phyloP scores from a whole-genome alignment of 2,329 filamentous ascomycete genomes.

The Hysterium pulicare region DNA sequence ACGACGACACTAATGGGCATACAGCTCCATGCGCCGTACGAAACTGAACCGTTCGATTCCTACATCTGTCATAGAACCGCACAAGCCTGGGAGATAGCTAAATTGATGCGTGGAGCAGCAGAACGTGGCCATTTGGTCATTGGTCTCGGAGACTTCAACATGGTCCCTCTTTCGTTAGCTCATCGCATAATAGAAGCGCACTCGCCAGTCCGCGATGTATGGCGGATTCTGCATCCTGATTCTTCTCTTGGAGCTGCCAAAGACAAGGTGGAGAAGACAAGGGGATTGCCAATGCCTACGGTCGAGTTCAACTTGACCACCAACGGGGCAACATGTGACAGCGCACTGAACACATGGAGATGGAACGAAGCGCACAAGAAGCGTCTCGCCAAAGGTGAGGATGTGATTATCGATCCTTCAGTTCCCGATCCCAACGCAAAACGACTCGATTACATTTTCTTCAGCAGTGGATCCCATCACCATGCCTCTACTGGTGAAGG shows the following conservation, averaged over 20 bases:
- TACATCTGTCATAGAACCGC: slow-evolving; percentile 88
- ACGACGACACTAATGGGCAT: slow-evolving; percentile 18
- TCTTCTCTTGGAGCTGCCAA: slow-evolving; percentile 74
- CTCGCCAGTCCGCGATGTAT: slow-evolving; percentile 75
- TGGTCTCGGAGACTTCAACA: slow-evolving; percentile 92
- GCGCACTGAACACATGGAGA: slow-evolving; percentile 85
- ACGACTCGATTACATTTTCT: slow-evolving; percentile 92
- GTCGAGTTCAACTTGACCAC: slow-evolving; percentile 73
- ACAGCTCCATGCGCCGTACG: slow-evolving; percentile 79
- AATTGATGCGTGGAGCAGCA: slow-evolving; percentile 77
- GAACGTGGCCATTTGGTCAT: slow-evolving; percentile 80
- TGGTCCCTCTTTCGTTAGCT: slow-evolving; percentile 81
- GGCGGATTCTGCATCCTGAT: slow-evolving; percentile 79
- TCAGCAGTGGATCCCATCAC: slow-evolving; percentile 39
- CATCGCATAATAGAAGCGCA: slow-evolving; percentile 79
- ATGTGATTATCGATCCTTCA: slow-evolving; percentile 62
- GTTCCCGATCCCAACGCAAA: slow-evolving; percentile 73
- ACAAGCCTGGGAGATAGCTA: slow-evolving; percentile 92
- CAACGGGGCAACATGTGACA: slow-evolving; percentile 87
- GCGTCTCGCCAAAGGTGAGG: slow-evolving; percentile 61
- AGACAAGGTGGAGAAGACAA: slow-evolving; percentile 63
- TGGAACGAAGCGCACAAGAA: slow-evolving; percentile 74
- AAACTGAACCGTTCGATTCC: slow-evolving; percentile 71
- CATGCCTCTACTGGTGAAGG: slow-evolving; percentile 24
- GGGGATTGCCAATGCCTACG: slow-evolving; percentile 66